Evolutionary conservation across 306 rosid species (phyloP).

Genomic region (Pterocarpus macrocarpus): DNA sequence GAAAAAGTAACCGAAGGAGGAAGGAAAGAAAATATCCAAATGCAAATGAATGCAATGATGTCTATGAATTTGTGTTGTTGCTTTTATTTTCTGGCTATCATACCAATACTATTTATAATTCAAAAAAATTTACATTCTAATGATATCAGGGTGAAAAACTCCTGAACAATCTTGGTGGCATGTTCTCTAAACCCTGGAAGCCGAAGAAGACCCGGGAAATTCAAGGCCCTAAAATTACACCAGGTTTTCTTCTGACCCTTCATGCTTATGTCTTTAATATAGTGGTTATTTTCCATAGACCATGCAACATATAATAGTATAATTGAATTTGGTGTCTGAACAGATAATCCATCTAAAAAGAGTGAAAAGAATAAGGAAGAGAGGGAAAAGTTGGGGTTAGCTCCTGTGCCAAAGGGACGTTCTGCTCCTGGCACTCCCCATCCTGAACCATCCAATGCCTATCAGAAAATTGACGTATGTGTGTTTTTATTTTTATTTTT

Average conservation of each 20-base stretch:
- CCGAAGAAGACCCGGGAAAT: constrained; percentile 78
- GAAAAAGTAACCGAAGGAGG: background rate
- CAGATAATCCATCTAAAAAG: constrained; percentile 65
- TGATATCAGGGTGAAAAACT: constrained; percentile 89
- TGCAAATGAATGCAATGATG: constrained; percentile 1
- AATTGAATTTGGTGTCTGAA: constrained; percentile 26
- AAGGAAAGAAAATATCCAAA: background rate
- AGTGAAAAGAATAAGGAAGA: constrained; percentile 52
- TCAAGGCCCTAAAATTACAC: constrained; percentile 75
- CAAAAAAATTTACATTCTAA: constrained; percentile 2
- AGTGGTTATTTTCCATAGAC: constrained; percentile 1
- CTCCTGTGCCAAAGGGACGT: constrained; percentile 62
- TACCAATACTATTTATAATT: background rate
- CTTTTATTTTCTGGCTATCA: background rate
- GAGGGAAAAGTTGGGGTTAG: constrained; percentile 76
- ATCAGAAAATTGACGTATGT: constrained; percentile 82
- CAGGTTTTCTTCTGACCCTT: constrained; percentile 63
- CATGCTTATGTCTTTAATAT: background rate
- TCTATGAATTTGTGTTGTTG: background rate
- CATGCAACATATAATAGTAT: background rate
- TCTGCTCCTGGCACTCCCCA: constrained; percentile 67
- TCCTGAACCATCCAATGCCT: constrained; percentile 58
- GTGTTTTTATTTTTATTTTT: background rate
- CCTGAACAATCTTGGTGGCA: constrained; percentile 92
- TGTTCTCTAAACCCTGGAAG: constrained; percentile 90